phyloP scores from a whole-genome alignment of 352 stramenopile species.

The Phytophthora colocasiae region DNA sequence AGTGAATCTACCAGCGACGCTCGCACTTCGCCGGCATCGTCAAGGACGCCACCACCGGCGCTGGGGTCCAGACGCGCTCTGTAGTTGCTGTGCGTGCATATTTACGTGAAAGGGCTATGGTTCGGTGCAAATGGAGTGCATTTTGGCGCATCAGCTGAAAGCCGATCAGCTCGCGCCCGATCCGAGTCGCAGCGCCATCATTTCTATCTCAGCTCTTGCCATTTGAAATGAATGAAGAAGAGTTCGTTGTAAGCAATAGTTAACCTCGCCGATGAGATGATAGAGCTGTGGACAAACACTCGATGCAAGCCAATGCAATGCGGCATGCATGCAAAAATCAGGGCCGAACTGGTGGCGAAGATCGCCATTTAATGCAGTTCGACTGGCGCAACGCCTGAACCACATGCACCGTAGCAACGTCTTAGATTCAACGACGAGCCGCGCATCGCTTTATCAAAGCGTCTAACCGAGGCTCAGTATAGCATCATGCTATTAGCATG shows the following conservation, averaged over 20 bases:
- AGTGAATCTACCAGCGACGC: conserved; percentile 21
- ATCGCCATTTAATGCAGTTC: not conserved
- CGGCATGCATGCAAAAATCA: not conserved
- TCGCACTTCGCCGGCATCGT: not conserved
- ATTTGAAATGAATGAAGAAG: too few relatives aligned
- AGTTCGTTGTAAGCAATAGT: too few relatives aligned
- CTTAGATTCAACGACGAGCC: too few relatives aligned
- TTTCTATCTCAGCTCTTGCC: conserved; percentile 10
- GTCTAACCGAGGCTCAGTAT: too few relatives aligned
- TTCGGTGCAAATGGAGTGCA: conserved; percentile 14
- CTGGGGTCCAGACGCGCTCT: not conserved
- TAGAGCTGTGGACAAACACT: not conserved
- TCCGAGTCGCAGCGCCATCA: conserved; percentile 11
- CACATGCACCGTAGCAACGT: too few relatives aligned
- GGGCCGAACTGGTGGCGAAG: conserved; percentile 1
- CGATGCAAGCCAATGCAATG: not conserved
- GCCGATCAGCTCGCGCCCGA: conserved; percentile 22
- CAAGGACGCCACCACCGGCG: not conserved
- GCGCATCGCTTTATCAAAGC: too few relatives aligned
- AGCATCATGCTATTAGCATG: too few relatives aligned
- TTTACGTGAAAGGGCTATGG: conserved; percentile 3
- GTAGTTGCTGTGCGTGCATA: conserved; percentile 14
- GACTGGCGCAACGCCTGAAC: not conserved
- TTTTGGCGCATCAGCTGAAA: conserved; percentile 35
- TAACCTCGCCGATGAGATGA: not conserved